phyloP scores from a whole-genome alignment of 305 asterid species.

The Solanum aculeatissimum region DNA sequence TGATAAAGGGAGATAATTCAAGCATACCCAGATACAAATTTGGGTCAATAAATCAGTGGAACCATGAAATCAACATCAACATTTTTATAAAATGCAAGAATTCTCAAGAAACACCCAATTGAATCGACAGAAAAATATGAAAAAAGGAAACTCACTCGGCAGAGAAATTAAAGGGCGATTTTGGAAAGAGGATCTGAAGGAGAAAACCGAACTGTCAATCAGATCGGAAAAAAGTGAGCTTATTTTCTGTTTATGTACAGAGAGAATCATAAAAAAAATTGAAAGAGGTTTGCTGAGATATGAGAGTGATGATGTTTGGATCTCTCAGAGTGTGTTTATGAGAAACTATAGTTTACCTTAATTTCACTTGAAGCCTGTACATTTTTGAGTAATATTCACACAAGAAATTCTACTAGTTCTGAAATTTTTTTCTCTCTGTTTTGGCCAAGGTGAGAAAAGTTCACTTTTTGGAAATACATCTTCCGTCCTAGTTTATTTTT shows the following conservation, averaged over 20 bases:
- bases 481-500: no score
- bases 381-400: not conserved
- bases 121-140: not conserved
- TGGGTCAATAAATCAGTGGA: constrained; percentile 3
- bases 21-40: constrained; percentile 25
- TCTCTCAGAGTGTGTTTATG: not conserved
- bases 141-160: constrained; percentile 12
- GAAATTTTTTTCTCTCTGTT: not conserved
- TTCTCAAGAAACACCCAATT: not conserved
- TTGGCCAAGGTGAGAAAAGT: not conserved
- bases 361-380: not conserved
- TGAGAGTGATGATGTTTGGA: not conserved
- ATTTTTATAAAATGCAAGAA: not conserved
- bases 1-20: constrained; percentile 9
- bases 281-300: not conserved
- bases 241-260: no score
- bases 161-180: constrained; percentile 16
- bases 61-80: not conserved
- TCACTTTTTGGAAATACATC: no score
- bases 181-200: not conserved
- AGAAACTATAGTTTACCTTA: not conserved
- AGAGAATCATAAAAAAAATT: not conserved
- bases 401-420: not conserved
- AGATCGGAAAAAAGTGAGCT: not conserved
- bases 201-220: not conserved